Conservation (phyloP, 345 rosid genomes). For the Carallia brachiata region DNA sequence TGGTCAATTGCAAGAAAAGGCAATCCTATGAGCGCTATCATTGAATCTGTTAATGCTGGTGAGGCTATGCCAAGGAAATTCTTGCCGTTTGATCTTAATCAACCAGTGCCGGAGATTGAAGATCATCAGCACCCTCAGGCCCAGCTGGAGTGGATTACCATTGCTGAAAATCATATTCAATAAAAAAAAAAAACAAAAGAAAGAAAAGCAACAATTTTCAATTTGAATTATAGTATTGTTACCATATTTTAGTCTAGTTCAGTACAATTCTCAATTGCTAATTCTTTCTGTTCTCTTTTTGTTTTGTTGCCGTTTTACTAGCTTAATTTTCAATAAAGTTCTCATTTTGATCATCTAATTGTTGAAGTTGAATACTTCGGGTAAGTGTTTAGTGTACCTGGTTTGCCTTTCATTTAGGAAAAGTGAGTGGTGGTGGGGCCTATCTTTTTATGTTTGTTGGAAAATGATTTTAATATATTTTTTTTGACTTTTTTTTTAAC, state of each 20-base stretch:
- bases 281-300: constrained; percentile 37
- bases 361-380: constrained; percentile 76
- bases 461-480: no score
- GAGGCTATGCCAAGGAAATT: constrained; percentile 41
- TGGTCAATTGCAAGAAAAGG: constrained; percentile 32
- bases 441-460: no score
- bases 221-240: constrained; percentile 41
- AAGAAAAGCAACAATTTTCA: neutral
- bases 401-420: constrained; percentile 92
- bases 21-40: neutral
- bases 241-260: constrained; percentile 8
- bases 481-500: no score
- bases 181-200: neutral
- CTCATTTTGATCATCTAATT: constrained; percentile 38
- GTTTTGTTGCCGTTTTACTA: neutral
- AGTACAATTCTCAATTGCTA: constrained; percentile 10
- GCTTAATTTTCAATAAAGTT: neutral
- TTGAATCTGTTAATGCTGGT: neutral
- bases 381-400: constrained; percentile 66
- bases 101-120: constrained; percentile 79
- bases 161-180: constrained; percentile 36
- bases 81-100: constrained; percentile 81
- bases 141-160: constrained; percentile 91
- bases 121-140: constrained; percentile 44
- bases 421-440: constrained; percentile 51